Evolutionary conservation across 306 rosid species (phyloP).

Genomic region (Adenanthera pavonina): DNA sequence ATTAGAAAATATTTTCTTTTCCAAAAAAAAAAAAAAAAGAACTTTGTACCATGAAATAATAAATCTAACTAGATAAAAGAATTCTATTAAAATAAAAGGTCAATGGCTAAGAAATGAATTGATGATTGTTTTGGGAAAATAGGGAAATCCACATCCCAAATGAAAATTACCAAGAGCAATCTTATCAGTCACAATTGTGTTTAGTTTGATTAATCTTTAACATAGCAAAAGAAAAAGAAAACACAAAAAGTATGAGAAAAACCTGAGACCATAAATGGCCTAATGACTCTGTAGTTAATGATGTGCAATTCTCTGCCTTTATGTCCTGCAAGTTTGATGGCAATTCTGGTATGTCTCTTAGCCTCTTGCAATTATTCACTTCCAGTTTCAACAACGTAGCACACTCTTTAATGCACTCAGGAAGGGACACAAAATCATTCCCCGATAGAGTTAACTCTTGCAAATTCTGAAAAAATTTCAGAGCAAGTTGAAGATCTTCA

Average conservation of each 20-base stretch:
- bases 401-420: slow-evolving; percentile 17
- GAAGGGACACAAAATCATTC: neutral
- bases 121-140: too few species aligned
- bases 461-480: neutral
- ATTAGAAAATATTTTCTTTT: too few species aligned
- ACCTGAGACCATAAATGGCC: slow-evolving; percentile 36
- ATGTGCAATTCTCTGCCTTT: neutral
- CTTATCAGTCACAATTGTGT: too few species aligned
- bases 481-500: slow-evolving; percentile 15
- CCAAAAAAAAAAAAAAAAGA: too few species aligned
- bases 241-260: neutral
- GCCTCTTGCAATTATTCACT: neutral
- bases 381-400: too few species aligned
- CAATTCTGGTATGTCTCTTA: slow-evolving; percentile 22
- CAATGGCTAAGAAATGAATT: too few species aligned
- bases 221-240: too few species aligned
- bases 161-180: neutral
- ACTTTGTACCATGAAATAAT: too few species aligned
- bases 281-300: neutral
- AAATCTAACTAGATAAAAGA: too few species aligned
- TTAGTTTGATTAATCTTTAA: too few species aligned
- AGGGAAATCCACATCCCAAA: too few species aligned
- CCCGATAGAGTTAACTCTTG: neutral
- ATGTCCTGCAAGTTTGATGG: neutral
- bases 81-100: neutral